These are phyloP conservation scores for Carpinus fangiana DNA, from an alignment of 306 rosid species.

Conservation along the genomic window DNA sequence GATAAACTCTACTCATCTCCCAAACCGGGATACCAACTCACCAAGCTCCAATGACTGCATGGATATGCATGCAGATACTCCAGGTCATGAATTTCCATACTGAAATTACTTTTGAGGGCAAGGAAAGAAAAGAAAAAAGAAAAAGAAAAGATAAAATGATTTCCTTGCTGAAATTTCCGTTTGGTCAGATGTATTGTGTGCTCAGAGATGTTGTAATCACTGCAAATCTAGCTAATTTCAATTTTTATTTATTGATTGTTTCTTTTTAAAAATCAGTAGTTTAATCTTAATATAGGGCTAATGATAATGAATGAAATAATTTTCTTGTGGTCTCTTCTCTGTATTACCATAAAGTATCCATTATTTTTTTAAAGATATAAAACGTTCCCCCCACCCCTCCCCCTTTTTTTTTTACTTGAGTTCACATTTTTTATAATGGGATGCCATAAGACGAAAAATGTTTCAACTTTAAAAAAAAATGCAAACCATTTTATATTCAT, in stretches of 20 bases:
- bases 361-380: too few species aligned
- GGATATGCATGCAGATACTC: slow-evolving; percentile 75
- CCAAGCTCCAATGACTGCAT: slow-evolving; percentile 58
- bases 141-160: background rate
- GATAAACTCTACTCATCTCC: slow-evolving; percentile 31
- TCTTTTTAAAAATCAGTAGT: slow-evolving; percentile 23
- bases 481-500: too few species aligned
- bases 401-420: too few species aligned
- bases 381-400: too few species aligned
- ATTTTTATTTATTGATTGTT: slow-evolving; percentile 20
- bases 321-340: too few species aligned
- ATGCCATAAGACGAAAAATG: too few species aligned
- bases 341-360: too few species aligned
- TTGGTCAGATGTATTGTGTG: slow-evolving; percentile 29
- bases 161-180: slow-evolving; percentile 26
- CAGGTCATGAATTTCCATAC: slow-evolving; percentile 52
- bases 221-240: slow-evolving; percentile 23
- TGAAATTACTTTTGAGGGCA: slow-evolving; percentile 39
- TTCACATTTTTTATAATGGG: too few species aligned
- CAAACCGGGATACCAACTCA: slow-evolving; percentile 54
- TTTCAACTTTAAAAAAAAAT: too few species aligned
- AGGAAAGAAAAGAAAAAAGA: background rate
- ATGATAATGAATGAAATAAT: background rate
- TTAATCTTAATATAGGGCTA: slow-evolving; percentile 20
- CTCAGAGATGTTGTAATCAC: slow-evolving; percentile 23